Conservation (phyloP, 179 eudicot species). For the Silene coronaria region DNA sequence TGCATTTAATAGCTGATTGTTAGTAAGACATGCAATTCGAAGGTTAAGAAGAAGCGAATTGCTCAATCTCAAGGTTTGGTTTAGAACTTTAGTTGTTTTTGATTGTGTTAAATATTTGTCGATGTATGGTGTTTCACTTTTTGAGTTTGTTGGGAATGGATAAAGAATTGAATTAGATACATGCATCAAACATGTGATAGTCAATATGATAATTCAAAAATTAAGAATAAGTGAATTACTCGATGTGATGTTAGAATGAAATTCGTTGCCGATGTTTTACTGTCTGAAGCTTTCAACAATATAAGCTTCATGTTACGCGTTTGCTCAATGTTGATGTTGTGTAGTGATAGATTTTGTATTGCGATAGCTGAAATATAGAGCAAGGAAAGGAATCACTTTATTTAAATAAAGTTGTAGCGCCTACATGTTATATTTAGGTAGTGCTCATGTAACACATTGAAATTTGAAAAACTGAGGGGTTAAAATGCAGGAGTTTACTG, state of each 20-base stretch:
- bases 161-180: neutral
- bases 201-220: neutral
- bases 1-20: neutral
- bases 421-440: neutral
- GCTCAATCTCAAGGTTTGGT: neutral
- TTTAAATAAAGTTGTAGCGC: neutral
- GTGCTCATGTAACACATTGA: conserved; percentile 7
- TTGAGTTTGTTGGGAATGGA: neutral
- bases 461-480: neutral
- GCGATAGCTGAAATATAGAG: neutral
- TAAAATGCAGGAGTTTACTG: neutral
- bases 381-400: neutral
- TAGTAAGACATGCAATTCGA: neutral
- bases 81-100: neutral
- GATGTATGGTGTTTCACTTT: neutral
- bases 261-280: neutral
- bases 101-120: neutral
- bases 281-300: neutral
- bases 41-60: neutral
- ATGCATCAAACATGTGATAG: neutral
- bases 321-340: neutral
- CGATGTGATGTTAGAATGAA: neutral
- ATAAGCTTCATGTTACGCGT: neutral
- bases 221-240: neutral
- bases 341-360: neutral